A percentile compares a stretch with the other conserved stretches of the same genome.
phyloP scores from a whole-genome alignment of 345 rosid species.

The Balakata baccata region DNA sequence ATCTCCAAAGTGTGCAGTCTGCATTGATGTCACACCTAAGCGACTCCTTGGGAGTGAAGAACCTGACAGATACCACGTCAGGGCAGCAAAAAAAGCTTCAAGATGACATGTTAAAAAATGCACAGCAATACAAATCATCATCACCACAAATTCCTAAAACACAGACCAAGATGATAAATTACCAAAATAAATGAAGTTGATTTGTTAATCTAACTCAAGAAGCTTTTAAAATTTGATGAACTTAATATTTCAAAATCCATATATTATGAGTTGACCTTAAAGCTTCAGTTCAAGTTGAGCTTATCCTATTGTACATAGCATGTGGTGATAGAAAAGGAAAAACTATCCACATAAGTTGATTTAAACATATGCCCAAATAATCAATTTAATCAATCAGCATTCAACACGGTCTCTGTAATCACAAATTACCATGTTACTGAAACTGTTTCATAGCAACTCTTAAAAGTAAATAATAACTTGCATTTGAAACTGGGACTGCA shows the following conservation, averaged over 20 bases:
- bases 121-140: neutral
- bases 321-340: neutral
- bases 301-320: neutral
- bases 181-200: neutral
- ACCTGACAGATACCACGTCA: conserved; percentile 26
- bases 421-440: neutral
- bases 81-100: conserved; percentile 29
- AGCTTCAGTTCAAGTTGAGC: neutral
- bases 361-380: neutral
- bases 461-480: neutral
- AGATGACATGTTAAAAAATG: conserved; percentile 9
- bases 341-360: neutral
- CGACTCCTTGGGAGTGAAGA: conserved; percentile 66
- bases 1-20: conserved; percentile 37
- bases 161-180: neutral
- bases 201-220: neutral
- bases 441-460: neutral
- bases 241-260: neutral
- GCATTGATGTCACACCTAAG: conserved; percentile 59
- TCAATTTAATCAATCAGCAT: neutral
- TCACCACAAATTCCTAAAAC: neutral
- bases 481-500: neutral
- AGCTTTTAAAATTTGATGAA: neutral
- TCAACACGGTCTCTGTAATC: neutral
- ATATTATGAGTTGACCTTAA: neutral